phyloP scores from a whole-genome alignment of 2,329 filamentous ascomycete species.

The Fusarium transvaalense region DNA sequence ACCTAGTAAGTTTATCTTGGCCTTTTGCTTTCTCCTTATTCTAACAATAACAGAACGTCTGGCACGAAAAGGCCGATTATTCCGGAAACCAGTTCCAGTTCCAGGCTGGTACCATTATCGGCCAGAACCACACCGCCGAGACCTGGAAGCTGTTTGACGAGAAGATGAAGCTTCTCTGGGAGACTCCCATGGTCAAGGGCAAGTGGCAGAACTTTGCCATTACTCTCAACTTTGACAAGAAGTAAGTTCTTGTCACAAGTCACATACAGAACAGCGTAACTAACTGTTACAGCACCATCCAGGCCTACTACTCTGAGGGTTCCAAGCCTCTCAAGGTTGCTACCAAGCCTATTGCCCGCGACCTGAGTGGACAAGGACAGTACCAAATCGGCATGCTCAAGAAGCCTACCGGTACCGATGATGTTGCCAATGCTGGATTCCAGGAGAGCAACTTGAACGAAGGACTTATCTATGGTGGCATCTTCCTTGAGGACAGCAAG shows the following conservation, averaged over 20 bases:
- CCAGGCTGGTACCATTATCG: slow-evolving; percentile 67
- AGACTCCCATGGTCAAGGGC: slow-evolving; percentile 61
- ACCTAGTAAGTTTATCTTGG: slow-evolving; percentile 57
- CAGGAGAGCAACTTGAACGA: slow-evolving; percentile 64
- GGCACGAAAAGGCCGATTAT: slow-evolving; percentile 61
- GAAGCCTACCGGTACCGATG: slow-evolving; percentile 64
- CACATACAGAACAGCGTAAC: background rate
- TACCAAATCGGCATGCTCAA: slow-evolving; percentile 73
- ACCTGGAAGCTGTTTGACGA: slow-evolving; percentile 62
- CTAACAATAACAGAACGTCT: slow-evolving; percentile 51
- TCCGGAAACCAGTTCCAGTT: slow-evolving; percentile 66
- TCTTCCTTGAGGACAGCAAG: slow-evolving; percentile 65
- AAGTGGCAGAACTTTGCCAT: slow-evolving; percentile 73
- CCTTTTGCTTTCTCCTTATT: fast-evolving
- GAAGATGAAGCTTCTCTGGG: slow-evolving; percentile 64
- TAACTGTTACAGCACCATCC: slow-evolving; percentile 60
- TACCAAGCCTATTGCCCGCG: slow-evolving; percentile 63
- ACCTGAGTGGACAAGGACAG: slow-evolving; percentile 67
- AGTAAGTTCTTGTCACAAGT: slow-evolving; percentile 55
- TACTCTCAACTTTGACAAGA: slow-evolving; percentile 67
- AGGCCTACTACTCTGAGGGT: slow-evolving; percentile 68
- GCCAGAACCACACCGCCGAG: slow-evolving; percentile 52
- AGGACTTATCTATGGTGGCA: slow-evolving; percentile 64
- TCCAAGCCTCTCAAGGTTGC: slow-evolving; percentile 59
- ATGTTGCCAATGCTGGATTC: slow-evolving; percentile 62